phyloP scores from a whole-genome alignment of 805 yeast genomes.

The Yarrowia sp. region DNA sequence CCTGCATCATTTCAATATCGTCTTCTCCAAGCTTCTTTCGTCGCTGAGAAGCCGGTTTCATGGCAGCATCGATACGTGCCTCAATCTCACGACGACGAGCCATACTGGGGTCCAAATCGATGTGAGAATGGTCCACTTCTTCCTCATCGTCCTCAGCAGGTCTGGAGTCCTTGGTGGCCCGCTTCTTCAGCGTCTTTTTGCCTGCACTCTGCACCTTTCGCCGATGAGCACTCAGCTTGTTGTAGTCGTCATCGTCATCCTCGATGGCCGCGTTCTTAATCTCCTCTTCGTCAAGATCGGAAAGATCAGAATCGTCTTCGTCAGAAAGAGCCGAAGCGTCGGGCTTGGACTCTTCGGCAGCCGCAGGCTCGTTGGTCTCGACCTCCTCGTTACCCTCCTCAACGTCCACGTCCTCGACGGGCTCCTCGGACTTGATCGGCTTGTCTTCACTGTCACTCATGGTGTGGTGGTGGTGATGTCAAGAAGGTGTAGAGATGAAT shows the following conservation, averaged over 20 bases:
- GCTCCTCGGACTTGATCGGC: slow-evolving; percentile 30
- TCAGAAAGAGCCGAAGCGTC: slow-evolving; percentile 41
- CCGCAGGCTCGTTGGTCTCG: background rate
- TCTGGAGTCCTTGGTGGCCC: slow-evolving; percentile 41
- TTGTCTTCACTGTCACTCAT: slow-evolving; percentile 25
- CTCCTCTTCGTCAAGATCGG: slow-evolving; percentile 53
- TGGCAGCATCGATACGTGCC: slow-evolving; percentile 76
- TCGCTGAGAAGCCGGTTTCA: slow-evolving; percentile 63
- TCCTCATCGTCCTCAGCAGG: slow-evolving; percentile 44
- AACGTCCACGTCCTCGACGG: background rate
- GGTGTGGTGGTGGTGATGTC: slow-evolving; percentile 23
- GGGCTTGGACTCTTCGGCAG: slow-evolving; percentile 4
- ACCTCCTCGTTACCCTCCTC: background rate
- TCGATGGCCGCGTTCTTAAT: slow-evolving; percentile 48
- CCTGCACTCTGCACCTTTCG: slow-evolving; percentile 41
- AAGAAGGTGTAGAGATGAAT: background rate
- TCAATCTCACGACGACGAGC: slow-evolving; percentile 79
- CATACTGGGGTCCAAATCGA: slow-evolving; percentile 49
- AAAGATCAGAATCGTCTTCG: slow-evolving; percentile 56
- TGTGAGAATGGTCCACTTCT: slow-evolving; percentile 44
- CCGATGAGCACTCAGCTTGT: slow-evolving; percentile 51
- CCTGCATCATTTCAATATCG: slow-evolving; percentile 94
- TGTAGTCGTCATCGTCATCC: slow-evolving; percentile 52
- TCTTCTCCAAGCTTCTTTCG: slow-evolving; percentile 81
- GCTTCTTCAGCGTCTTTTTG: slow-evolving; percentile 42